Base-by-base conservation (phyloP, 306 rosid species). In the Styphnolobium japonicum region DNA sequence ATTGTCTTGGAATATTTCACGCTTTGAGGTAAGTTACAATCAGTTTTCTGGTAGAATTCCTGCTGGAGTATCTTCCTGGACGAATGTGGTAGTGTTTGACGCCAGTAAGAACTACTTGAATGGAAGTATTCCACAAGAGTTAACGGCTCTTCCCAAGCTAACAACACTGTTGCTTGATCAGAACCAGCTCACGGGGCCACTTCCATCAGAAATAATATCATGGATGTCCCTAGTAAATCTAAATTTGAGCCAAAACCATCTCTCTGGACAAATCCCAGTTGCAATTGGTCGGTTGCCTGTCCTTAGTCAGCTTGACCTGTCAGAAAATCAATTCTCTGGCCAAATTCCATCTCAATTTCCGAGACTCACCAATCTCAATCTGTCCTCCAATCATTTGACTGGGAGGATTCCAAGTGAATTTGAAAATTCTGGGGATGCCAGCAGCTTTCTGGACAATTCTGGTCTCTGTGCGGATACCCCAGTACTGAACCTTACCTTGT, bases 371-470 rank as follows among this genome's bases (percentile, higher is more conserved):
- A 10, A 19, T 79, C 80, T 86, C 65, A 79, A 86, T 51, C 82
- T 86, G 6, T 86, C 89, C 22, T 86, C 84, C 33, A 91, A 94
- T 84, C 62, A 3, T 15, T 83, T 94, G 45, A 49, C 79, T 0
- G 95, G 98, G 31, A 82, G 45, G n/a, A 66, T 95, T 65, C 98
- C 97, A 1, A 58, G 36, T 64, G 79, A 22, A 18, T 39, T 91
- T 0, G 89, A 85, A 43, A 91, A 77, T 72, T 1, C 74, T 16
- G 92, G 53, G 0, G 85, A 14, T 84, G 76, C 57, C 4, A 61
- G 3, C 25, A 89, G 91, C 91, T 93, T 95, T 88, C 85, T 89
- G 87, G 55, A 90, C 85, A 91, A 95, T 76, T 76, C 86, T 25
- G 89, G 87, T 39, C 97, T 95, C 1, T 92, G 96, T 65, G 53